phyloP scores from a whole-genome alignment of 805 yeast species.

The Ogataea saltuana region DNA sequence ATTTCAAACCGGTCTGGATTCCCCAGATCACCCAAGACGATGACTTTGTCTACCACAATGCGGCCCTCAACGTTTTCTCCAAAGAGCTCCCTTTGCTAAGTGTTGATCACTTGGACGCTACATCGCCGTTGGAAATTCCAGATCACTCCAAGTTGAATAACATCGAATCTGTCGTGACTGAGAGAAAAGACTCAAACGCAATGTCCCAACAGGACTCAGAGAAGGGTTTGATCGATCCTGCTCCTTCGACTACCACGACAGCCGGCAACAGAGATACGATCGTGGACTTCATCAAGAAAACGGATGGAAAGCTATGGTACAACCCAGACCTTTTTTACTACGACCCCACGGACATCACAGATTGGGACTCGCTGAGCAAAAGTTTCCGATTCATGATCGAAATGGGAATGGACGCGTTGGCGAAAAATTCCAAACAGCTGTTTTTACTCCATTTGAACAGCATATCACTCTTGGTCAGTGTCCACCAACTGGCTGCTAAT shows the following conservation, averaged over 20 bases:
- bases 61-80: slow-evolving; percentile 60
- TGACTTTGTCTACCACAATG: slow-evolving; percentile 58
- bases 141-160: slow-evolving; percentile 26
- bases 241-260: background rate
- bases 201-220: slow-evolving; percentile 11
- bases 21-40: slow-evolving; percentile 60
- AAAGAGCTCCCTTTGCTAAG: slow-evolving; percentile 55
- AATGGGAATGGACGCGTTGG: slow-evolving; percentile 50
- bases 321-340: slow-evolving; percentile 51
- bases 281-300: slow-evolving; percentile 11
- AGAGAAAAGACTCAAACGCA: slow-evolving; percentile 13
- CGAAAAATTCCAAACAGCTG: slow-evolving; percentile 48
- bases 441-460: slow-evolving; percentile 56
- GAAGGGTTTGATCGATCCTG: background rate
- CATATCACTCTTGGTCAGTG: slow-evolving; percentile 52
- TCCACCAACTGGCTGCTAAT: slow-evolving; percentile 56
- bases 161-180: slow-evolving; percentile 24
- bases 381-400: slow-evolving; percentile 49
- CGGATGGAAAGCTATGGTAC: slow-evolving; percentile 23
- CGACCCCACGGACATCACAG: slow-evolving; percentile 57
- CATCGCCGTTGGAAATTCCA: slow-evolving; percentile 35
- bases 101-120: slow-evolving; percentile 37
- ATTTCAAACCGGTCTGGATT: slow-evolving; percentile 54
- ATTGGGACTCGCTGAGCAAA: slow-evolving; percentile 59
- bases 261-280: slow-evolving; percentile 12